phyloP scores from a whole-genome alignment of 176 grass and related monocot genomes.

The Juncus effusus region DNA sequence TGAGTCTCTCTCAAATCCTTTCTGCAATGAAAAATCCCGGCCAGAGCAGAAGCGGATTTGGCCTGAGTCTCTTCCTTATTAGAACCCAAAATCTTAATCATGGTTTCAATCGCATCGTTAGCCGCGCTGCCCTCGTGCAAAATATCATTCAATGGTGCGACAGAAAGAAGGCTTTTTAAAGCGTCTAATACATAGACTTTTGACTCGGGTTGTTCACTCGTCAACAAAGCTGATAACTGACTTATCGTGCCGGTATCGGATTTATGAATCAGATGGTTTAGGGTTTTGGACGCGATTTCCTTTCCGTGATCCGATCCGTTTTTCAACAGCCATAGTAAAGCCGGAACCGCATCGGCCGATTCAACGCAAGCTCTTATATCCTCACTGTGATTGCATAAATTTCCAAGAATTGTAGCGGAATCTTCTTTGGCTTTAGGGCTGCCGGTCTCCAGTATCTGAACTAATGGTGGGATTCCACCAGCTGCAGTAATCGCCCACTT shows the following conservation, averaged over 20 bases:
- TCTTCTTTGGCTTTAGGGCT: slow-evolving; percentile 99
- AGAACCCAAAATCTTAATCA: slow-evolving; percentile 91
- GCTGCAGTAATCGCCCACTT: slow-evolving; percentile 99
- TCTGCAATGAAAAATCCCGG: slow-evolving; percentile 81
- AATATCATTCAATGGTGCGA: slow-evolving; percentile 91
- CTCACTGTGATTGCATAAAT: slow-evolving; percentile 99
- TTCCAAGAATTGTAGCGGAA: slow-evolving; percentile 96
- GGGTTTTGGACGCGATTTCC: slow-evolving; percentile 98
- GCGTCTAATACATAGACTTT: slow-evolving; percentile 98
- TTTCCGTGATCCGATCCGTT: slow-evolving; percentile 99
- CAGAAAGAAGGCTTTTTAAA: slow-evolving; percentile 94
- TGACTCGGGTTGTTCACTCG: slow-evolving; percentile 93
- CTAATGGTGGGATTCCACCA: slow-evolving; percentile 99
- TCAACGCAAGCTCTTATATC: slow-evolving; percentile 99
- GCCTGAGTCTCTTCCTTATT: slow-evolving; percentile 94
- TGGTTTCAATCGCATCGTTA: slow-evolving; percentile 94
- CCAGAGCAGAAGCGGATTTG: slow-evolving; percentile 89
- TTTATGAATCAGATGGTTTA: slow-evolving; percentile 97
- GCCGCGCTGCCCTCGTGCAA: slow-evolving; percentile 97
- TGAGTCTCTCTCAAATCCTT: slow-evolving; percentile 91
- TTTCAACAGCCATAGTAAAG: slow-evolving; percentile 98
- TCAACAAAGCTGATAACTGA: slow-evolving; percentile 89
- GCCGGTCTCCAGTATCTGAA: slow-evolving; percentile 98
- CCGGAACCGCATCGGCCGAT: slow-evolving; percentile 98
- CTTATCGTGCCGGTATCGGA: slow-evolving; percentile 98